Conservation (phyloP, 495 filamentous ascomycete genomes). For the Neurospora intermedia region DNA sequence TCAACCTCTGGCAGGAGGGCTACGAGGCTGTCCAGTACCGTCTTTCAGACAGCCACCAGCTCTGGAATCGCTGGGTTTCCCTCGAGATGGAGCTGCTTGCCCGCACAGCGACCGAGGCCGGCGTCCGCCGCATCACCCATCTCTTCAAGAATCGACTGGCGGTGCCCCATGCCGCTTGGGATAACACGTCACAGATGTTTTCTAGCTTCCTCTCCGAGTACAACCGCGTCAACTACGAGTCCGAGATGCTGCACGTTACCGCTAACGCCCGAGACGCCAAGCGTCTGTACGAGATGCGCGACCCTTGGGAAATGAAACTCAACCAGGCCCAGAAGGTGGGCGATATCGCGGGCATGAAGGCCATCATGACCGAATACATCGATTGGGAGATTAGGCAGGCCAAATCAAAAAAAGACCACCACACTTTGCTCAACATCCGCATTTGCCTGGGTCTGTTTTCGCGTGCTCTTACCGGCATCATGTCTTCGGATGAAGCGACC, state of each 20-base stretch:
- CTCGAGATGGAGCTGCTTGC: slow-evolving; percentile 44
- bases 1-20: slow-evolving; percentile 71
- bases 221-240: slow-evolving; percentile 64
- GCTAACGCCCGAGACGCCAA: slow-evolving; percentile 57
- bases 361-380: slow-evolving; percentile 62
- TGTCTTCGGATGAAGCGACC: slow-evolving; percentile 55
- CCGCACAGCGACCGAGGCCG: slow-evolving; percentile 43
- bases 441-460: slow-evolving; percentile 68
- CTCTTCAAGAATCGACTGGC: slow-evolving; percentile 66
- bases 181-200: slow-evolving; percentile 71
- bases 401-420: slow-evolving; percentile 34
- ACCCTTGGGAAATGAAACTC: slow-evolving; percentile 60
- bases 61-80: slow-evolving; percentile 81
- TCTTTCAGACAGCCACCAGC: slow-evolving; percentile 69
- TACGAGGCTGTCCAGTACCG: slow-evolving; percentile 70
- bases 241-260: slow-evolving; percentile 63
- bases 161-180: slow-evolving; percentile 76
- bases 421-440: slow-evolving; percentile 36
- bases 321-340: slow-evolving; percentile 45
- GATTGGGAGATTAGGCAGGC: slow-evolving; percentile 66
- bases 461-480: slow-evolving; percentile 53
- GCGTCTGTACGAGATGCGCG: slow-evolving; percentile 54
- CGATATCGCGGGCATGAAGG: slow-evolving; percentile 47
- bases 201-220: slow-evolving; percentile 72
- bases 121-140: slow-evolving; percentile 52